phyloP scores from a whole-genome alignment of 2,329 filamentous ascomycete species.

The Lanzia echinophila region DNA sequence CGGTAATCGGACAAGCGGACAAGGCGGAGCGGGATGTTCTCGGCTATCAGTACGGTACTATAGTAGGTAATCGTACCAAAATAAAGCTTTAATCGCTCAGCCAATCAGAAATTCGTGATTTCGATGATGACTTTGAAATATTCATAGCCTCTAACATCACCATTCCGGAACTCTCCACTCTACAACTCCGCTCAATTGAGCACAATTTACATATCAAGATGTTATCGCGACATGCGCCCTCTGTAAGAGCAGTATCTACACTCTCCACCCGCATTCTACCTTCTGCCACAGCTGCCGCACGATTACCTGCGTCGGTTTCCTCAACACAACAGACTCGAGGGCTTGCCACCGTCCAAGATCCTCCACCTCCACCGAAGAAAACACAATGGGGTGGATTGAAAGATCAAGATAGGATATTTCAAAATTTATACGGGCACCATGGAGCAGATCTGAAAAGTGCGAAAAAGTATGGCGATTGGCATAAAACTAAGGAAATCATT shows the following conservation, averaged over 20 bases:
- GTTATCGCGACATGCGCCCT: constrained; percentile 32
- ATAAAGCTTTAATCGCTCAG: neutral
- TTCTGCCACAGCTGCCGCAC: constrained; percentile 22
- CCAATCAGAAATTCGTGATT: constrained; percentile 11
- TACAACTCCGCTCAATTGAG: constrained; percentile 29
- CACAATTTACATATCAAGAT: constrained; percentile 28
- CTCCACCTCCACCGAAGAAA: constrained; percentile 55
- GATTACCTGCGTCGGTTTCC: constrained; percentile 33
- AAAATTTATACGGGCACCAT: constrained; percentile 94
- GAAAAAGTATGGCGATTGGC: constrained; percentile 98
- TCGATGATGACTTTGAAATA: constrained; percentile 19
- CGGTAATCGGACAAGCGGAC: neutral
- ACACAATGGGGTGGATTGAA: constrained; percentile 77
- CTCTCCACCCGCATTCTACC: constrained; percentile 28
- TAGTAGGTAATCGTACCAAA: no score
- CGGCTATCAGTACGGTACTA: constrained; percentile 8
- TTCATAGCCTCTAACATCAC: constrained; percentile 12
- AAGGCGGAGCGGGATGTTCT: neutral
- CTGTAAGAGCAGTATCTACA: constrained; percentile 26
- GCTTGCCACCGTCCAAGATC: constrained; percentile 77
- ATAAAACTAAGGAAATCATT: constrained; percentile 98
- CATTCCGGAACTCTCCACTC: constrained; percentile 9
- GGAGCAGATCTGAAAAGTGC: constrained; percentile 87
- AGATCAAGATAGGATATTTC: constrained; percentile 98
- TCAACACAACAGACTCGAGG: constrained; percentile 53